These are phyloP conservation scores for Ascoidea asiatica DNA, from an alignment of 805 yeast species.

Conservation along the genomic window DNA sequence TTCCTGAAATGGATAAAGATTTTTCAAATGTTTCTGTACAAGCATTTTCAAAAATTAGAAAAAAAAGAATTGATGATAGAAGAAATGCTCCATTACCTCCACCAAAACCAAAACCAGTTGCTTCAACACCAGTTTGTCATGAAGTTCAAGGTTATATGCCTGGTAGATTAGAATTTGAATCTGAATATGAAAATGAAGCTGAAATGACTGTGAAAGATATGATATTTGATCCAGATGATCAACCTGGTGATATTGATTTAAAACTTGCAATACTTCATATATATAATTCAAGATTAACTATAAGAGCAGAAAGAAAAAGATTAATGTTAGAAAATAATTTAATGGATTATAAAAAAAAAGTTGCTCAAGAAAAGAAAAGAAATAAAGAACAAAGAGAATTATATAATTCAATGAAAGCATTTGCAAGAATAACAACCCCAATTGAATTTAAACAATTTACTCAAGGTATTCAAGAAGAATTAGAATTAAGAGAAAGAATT, in stretches of 20 bases:
- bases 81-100: conserved; percentile 62
- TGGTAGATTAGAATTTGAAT: conserved; percentile 92
- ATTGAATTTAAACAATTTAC: conserved; percentile 68
- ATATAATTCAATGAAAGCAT: conserved; percentile 62
- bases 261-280: conserved; percentile 80
- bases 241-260: conserved; percentile 75
- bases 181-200: conserved; percentile 94
- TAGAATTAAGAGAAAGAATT: conserved; percentile 66
- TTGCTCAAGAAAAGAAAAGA: conserved; percentile 72
- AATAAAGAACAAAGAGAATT: conserved; percentile 84
- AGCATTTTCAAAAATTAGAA: conserved; percentile 56
- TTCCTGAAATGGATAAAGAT: conserved; percentile 72
- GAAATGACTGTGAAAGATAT: conserved; percentile 89
- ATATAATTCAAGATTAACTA: conserved; percentile 76
- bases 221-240: conserved; percentile 91
- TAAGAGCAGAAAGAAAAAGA: conserved; percentile 89
- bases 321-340: conserved; percentile 61
- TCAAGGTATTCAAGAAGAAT: conserved; percentile 62
- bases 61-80: conserved; percentile 58
- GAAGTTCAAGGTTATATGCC: conserved; percentile 99
- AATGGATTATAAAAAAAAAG: conserved; percentile 74
- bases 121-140: conserved; percentile 92
- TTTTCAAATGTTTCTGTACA: conserved; percentile 49
- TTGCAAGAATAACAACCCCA: conserved; percentile 67
- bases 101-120: conserved; percentile 77